Percentiles rank a stretch among this genome's conserved stretches.
These are phyloP conservation scores for Lichtheimia hyalospora DNA, from an alignment of 371 early-diverging fungal genomes.

Conservation along the genomic window DNA sequence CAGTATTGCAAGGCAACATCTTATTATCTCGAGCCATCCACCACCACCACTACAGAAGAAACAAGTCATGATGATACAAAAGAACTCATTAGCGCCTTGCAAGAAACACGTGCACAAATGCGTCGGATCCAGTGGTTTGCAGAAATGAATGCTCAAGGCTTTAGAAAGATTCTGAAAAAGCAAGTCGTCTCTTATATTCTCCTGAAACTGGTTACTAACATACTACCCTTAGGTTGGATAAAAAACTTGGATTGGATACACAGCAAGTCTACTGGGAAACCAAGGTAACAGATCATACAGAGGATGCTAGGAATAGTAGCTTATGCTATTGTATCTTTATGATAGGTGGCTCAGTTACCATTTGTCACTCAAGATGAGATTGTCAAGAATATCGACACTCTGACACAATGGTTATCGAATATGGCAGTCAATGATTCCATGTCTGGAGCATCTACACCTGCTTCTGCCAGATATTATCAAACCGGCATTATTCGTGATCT, in stretches of 20 bases:
- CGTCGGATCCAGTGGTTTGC: conserved; percentile 63
- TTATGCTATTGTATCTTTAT: too few relatives aligned
- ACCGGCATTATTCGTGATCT: background rate
- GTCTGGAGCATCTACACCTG: background rate
- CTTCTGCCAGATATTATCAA: background rate
- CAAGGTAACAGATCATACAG: conserved; percentile 30
- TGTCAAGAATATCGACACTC: conserved; percentile 28
- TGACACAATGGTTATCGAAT: conserved; percentile 27
- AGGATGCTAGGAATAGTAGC: too few relatives aligned
- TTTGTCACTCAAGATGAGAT: conserved; percentile 31
- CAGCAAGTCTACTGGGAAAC: conserved; percentile 54
- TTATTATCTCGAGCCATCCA: conserved; percentile 11
- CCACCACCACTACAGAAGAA: background rate
- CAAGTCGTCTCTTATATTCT: conserved; percentile 15
- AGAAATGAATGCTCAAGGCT: conserved; percentile 67
- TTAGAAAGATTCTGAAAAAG: conserved; percentile 76
- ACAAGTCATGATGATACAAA: conserved; percentile 35
- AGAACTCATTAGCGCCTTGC: conserved; percentile 56
- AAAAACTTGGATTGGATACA: conserved; percentile 49
- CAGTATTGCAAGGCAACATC: conserved; percentile 16
- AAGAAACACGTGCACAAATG: conserved; percentile 61
- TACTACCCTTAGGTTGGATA: conserved; percentile 54
- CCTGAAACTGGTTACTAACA: conserved; percentile 1
- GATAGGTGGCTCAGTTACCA: conserved; percentile 38
- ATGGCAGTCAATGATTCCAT: conserved; percentile 10